Evolutionary conservation across 371 early-diverging fungal genomes (phyloP), one percentile per base, ranked within the genome.

Genomic region (Mucor racemosus): DNA sequence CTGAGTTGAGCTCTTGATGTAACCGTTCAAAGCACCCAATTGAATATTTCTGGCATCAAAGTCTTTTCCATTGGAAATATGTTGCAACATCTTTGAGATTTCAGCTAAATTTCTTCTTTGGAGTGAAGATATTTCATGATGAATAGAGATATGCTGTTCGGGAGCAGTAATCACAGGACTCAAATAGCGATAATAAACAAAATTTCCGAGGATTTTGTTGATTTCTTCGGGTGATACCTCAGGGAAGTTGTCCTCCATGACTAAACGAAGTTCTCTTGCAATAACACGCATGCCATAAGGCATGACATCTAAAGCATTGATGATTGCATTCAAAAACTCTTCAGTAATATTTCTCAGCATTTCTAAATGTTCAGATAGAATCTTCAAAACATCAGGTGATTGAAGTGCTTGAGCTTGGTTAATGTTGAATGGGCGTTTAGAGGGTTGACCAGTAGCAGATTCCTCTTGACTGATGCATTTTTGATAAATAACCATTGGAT

Each of bases 131-230:
- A 98, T 88, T 21, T 84, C 86, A 13, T 85, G 84, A 50, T 95
- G 93, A 65, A 97, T 92, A 39, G 98, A 95, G 71, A 97, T 96
- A 73, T 95, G 97, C 15, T 92, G 91, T 73, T 98, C 99, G 19
- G 99, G 99, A 14, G 98, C 96, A 62, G 92, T 95, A 66, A 99
- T 97, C 13, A 95, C 98, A 13, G 98, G 98, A 78, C 95, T 97
- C 72, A 99, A 91, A 77, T 97, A 98, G 35, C 97, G 91, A 78
- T 97, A 97, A 81, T 95, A 99, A 41, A 99, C 90, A 72, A 98
- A 82, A 69, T 97, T 93, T 5, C 98, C 96, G 14, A 99, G 90
- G 21, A 95, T 89, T 71, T 91, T 92, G 60, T 89, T 85, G 59
- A 97, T 90, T 57, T 91, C 91, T 46, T 86, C 87, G 41, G 95